phyloP scores from a whole-genome alignment of 495 filamentous ascomycete genomes.

The Neurospora sp. region DNA sequence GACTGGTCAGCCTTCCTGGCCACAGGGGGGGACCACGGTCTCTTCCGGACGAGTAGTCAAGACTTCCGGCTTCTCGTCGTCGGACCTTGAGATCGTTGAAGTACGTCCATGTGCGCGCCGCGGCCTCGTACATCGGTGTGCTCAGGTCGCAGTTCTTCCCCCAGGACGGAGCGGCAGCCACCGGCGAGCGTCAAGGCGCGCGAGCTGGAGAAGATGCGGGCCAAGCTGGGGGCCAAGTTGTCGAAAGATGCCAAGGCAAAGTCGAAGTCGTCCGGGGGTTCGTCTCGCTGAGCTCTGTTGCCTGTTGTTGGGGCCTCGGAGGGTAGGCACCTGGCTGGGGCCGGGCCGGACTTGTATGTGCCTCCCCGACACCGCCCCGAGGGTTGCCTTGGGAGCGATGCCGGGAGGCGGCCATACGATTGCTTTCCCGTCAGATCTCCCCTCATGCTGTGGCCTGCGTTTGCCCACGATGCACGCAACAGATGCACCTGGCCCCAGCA shows the following conservation, averaged over 20 bases:
- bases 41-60: conserved; percentile 31
- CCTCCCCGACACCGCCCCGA: too few relatives aligned
- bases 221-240: background rate
- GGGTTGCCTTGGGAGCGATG: too few relatives aligned
- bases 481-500: too few relatives aligned
- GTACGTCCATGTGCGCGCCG: background rate
- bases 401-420: background rate
- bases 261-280: background rate
- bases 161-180: background rate
- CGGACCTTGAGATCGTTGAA: conserved; percentile 19
- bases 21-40: conserved; percentile 26
- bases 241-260: background rate
- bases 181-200: background rate
- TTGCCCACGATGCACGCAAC: too few relatives aligned
- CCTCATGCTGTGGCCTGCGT: too few relatives aligned
- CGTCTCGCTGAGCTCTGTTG: background rate
- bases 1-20: conserved; percentile 39
- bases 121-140: background rate
- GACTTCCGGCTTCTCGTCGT: conserved; percentile 40
- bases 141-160: background rate
- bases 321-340: too few relatives aligned
- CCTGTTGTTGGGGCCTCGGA: background rate
- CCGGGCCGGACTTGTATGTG: too few relatives aligned
- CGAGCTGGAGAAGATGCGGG: background rate
- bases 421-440: background rate